Conservation (phyloP, 768 basidiomycete species). For the Lactarius indigo region DNA sequence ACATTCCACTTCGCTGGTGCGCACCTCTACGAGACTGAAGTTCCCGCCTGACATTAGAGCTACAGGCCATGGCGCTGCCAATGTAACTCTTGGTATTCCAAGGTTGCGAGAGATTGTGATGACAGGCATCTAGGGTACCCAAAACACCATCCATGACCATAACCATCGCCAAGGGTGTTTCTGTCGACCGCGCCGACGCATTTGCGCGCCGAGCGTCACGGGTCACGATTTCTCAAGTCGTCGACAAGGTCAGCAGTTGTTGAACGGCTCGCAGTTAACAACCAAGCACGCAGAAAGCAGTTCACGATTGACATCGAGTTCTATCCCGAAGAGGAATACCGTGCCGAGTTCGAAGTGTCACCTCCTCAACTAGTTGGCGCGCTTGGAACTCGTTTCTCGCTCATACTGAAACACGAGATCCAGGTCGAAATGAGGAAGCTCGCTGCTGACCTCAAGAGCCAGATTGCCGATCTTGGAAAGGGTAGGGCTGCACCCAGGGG, state of each 20-base stretch:
- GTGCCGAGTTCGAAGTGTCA: constrained; percentile 74
- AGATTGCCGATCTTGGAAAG: constrained; percentile 80
- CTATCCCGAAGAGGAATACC: constrained; percentile 83
- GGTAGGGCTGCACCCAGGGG: constrained; percentile 54
- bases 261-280: constrained; percentile 67
- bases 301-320: constrained; percentile 81
- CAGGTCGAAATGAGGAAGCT: constrained; percentile 80
- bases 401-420: constrained; percentile 82
- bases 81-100: constrained; percentile 98
- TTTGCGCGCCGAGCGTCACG: constrained; percentile 91
- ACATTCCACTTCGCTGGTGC: constrained; percentile 98
- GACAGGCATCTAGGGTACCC: constrained; percentile 93
- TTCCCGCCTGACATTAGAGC: constrained; percentile 16
- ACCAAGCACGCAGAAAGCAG: constrained; percentile 66
- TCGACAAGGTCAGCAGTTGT: constrained; percentile 79
- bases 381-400: constrained; percentile 73
- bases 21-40: constrained; percentile 26
- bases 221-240: constrained; percentile 82
- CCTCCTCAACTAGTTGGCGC: constrained; percentile 67
- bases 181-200: constrained; percentile 53
- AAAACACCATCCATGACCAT: constrained; percentile 98
- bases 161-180: constrained; percentile 52
- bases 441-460: constrained; percentile 71
- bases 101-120: constrained; percentile 98
- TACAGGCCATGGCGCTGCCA: constrained; percentile 94